Evolutionary conservation across 352 stramenopile species (phyloP).

Genomic region (Phytophthora tubulina): DNA sequence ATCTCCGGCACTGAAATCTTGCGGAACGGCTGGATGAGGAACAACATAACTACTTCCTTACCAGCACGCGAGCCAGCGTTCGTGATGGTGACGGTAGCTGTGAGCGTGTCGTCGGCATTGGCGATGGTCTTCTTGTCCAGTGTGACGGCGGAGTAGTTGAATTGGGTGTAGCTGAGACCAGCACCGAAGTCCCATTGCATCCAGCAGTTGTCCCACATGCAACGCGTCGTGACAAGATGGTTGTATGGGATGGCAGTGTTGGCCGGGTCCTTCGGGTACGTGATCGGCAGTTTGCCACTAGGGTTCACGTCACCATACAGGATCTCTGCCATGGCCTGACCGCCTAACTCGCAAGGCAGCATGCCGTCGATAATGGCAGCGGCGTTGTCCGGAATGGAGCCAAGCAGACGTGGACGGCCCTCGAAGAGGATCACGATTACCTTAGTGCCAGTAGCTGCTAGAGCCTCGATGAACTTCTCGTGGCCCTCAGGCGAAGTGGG

Average conservation of each 20-base stretch:
- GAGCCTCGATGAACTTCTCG: constrained; percentile 65
- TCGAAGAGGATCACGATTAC: constrained; percentile 82
- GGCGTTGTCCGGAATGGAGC: constrained; percentile 51
- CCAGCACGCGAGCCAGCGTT: background rate
- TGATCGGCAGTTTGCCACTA: constrained; percentile 82
- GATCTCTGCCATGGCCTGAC: constrained; percentile 84
- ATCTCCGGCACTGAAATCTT: background rate
- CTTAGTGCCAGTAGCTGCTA: constrained; percentile 66
- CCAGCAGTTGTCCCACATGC: constrained; percentile 52
- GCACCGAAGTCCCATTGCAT: constrained; percentile 72
- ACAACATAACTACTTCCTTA: background rate
- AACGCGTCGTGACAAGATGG: constrained; percentile 60
- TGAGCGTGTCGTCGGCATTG: background rate
- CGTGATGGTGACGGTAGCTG: background rate
- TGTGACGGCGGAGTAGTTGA: background rate
- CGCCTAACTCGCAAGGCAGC: constrained; percentile 73
- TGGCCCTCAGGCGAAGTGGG: constrained; percentile 63
- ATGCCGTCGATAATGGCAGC: constrained; percentile 78
- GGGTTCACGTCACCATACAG: constrained; percentile 79
- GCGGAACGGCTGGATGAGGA: constrained; percentile 4
- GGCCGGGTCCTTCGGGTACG: constrained; percentile 70
- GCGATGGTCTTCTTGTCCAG: background rate
- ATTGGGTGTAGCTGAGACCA: background rate
- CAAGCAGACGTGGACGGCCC: constrained; percentile 79
- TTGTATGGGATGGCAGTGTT: constrained; percentile 78